Conservation (phyloP, 2,329 filamentous ascomycete genomes). For the Hypoxylon sp. region DNA sequence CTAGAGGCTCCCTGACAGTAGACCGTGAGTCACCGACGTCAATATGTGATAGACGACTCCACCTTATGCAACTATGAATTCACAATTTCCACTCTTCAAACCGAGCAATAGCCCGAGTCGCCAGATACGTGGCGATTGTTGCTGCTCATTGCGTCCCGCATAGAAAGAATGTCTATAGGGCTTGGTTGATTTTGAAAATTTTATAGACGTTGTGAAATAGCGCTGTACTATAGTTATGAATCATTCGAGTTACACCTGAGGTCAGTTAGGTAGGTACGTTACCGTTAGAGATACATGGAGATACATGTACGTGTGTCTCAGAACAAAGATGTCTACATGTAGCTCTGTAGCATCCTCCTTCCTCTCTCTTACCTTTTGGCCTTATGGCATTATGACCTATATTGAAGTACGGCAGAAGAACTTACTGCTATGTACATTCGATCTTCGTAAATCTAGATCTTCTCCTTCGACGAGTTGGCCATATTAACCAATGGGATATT, state of each 20-base stretch:
- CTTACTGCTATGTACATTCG: not conserved
- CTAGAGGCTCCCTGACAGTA: not conserved
- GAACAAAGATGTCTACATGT: too few relatives aligned
- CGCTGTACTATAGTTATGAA: too few relatives aligned
- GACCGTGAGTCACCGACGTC: conserved; percentile 8
- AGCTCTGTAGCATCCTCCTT: too few relatives aligned
- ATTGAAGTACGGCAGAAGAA: too few relatives aligned
- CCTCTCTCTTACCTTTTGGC: too few relatives aligned
- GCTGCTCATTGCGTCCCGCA: not conserved
- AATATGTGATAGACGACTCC: conserved; percentile 21
- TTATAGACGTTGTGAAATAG: not conserved
- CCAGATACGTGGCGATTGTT: not conserved
- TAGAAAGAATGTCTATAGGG: not conserved
- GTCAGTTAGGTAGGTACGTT: too few relatives aligned
- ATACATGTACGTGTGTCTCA: too few relatives aligned
- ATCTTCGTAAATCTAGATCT: not conserved
- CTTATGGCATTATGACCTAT: too few relatives aligned
- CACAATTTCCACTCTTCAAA: conserved; percentile 28
- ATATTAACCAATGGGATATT: not conserved
- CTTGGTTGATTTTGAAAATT: not conserved
- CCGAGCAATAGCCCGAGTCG: not conserved
- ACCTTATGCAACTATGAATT: conserved; percentile 26
- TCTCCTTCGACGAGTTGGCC: not conserved
- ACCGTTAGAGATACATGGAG: too few relatives aligned
- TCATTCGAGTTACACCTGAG: too few relatives aligned